phyloP scores from a whole-genome alignment of 2,329 filamentous ascomycete genomes.

The Cucurbitaria berberidis region DNA sequence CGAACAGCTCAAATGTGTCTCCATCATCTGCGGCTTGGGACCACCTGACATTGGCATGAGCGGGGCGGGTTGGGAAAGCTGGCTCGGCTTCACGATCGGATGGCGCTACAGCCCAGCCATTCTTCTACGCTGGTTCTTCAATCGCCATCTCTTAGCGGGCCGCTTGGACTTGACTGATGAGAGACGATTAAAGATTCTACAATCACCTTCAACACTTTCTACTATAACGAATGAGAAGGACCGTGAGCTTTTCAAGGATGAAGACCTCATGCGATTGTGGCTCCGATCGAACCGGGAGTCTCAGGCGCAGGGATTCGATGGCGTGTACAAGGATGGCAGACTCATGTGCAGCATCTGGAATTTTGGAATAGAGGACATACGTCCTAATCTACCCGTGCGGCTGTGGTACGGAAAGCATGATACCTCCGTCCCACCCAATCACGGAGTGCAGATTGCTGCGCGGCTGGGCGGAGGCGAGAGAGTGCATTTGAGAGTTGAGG shows the following conservation, averaged over 20 bases:
- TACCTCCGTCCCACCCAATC: slow-evolving; percentile 39
- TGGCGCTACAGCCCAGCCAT: slow-evolving; percentile 30
- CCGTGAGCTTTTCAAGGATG: slow-evolving; percentile 24
- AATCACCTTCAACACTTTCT: background rate
- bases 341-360: slow-evolving; percentile 38
- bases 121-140: slow-evolving; percentile 34
- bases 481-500: slow-evolving; percentile 34
- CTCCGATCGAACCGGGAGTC: slow-evolving; percentile 28
- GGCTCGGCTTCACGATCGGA: slow-evolving; percentile 40
- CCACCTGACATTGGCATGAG: slow-evolving; percentile 47
- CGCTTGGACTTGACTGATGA: slow-evolving; percentile 45
- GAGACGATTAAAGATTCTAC: slow-evolving; percentile 18
- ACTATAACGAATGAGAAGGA: slow-evolving; percentile 29
- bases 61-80: slow-evolving; percentile 29
- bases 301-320: slow-evolving; percentile 42
- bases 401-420: slow-evolving; percentile 48
- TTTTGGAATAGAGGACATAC: slow-evolving; percentile 46
- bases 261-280: slow-evolving; percentile 25
- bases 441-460: slow-evolving; percentile 39
- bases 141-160: slow-evolving; percentile 21
- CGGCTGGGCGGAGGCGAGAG: slow-evolving; percentile 34
- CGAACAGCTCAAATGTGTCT: slow-evolving; percentile 28
- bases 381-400: slow-evolving; percentile 44
- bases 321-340: slow-evolving; percentile 38
- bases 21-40: slow-evolving; percentile 41